Evolutionary conservation across 139 green algal species (phyloP).

Genomic region (Chloropicon primus): DNA sequence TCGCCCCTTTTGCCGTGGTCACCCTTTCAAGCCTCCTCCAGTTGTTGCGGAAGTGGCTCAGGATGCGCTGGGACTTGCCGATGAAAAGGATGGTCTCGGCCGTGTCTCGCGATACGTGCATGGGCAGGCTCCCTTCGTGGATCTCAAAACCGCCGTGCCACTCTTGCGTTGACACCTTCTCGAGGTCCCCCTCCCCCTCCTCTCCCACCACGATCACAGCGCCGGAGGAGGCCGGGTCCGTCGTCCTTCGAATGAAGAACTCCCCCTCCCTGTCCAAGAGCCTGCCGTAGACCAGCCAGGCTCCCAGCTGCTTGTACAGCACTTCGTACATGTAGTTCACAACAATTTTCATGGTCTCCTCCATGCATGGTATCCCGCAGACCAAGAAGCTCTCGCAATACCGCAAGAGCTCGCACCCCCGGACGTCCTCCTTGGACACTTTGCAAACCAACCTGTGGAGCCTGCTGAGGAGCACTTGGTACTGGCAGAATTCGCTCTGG

Average conservation of each 20-base stretch:
- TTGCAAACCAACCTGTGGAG: not conserved
- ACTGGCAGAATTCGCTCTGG: not conserved
- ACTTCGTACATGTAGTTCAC: not conserved
- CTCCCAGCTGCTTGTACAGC: not conserved
- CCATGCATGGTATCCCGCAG: not conserved
- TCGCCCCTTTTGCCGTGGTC: too few species aligned
- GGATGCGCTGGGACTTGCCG: slow-evolving; percentile 64
- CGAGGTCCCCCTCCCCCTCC: not conserved
- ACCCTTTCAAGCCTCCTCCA: too few species aligned
- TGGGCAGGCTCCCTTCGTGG: not conserved
- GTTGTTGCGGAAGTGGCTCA: too few species aligned
- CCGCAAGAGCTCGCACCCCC: not conserved
- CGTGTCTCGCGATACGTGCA: slow-evolving; percentile 9
- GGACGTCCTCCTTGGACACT: not conserved
- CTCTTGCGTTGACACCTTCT: slow-evolving; percentile 25
- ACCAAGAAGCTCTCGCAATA: not conserved
- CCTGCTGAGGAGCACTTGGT: not conserved
- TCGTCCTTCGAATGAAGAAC: slow-evolving; percentile 59
- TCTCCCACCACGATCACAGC: not conserved
- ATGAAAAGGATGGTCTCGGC: slow-evolving; percentile 61
- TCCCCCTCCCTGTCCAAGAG: slow-evolving; percentile 23
- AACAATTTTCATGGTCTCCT: not conserved
- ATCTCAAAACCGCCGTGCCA: slow-evolving; percentile 52
- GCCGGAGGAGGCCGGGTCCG: not conserved
- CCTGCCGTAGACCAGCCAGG: not conserved